These are phyloP conservation scores for Arabidopsis suecica DNA, from an alignment of 345 rosid genomes.

Conservation along the genomic window DNA sequence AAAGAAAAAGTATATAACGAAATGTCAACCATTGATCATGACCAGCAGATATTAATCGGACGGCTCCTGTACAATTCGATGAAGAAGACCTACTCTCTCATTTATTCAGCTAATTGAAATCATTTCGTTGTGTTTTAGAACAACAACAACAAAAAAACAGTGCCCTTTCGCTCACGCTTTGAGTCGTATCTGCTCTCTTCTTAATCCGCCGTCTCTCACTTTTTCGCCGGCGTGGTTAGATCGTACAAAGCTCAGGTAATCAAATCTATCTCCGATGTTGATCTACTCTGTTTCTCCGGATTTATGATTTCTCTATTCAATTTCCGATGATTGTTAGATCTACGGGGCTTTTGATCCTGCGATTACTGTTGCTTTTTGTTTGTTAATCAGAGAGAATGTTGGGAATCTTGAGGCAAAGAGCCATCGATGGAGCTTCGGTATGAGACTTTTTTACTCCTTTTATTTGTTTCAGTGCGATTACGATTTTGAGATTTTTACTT, in stretches of 20 bases:
- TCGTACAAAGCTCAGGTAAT: constrained; percentile 28
- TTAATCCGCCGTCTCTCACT: constrained; percentile 38
- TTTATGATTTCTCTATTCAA: neutral
- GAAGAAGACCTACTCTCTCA: constrained; percentile 30
- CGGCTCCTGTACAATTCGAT: constrained; percentile 3
- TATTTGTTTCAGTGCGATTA: neutral
- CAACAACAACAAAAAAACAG: neutral
- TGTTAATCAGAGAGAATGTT: constrained; percentile 52
- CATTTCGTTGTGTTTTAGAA: neutral
- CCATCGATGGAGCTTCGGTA: constrained; percentile 49
- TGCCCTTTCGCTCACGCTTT: constrained; percentile 45
- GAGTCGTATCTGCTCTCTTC: constrained; percentile 37
- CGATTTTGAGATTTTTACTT: constrained; percentile 16
- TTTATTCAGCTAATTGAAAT: constrained; percentile 15
- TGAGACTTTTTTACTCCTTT: neutral
- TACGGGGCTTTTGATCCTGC: constrained; percentile 15
- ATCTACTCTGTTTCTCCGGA: constrained; percentile 6
- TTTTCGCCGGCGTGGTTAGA: constrained; percentile 37
- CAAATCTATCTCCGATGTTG: neutral
- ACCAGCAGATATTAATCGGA: constrained; percentile 2
- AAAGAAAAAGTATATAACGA: neutral
- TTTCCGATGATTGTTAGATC: constrained; percentile 33
- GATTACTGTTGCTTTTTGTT: neutral
- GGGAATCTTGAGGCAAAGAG: constrained; percentile 62
- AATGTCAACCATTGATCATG: constrained; percentile 41